These are phyloP conservation scores for Prunus davidiana DNA, from an alignment of 306 rosid species.

Conservation along the genomic window DNA sequence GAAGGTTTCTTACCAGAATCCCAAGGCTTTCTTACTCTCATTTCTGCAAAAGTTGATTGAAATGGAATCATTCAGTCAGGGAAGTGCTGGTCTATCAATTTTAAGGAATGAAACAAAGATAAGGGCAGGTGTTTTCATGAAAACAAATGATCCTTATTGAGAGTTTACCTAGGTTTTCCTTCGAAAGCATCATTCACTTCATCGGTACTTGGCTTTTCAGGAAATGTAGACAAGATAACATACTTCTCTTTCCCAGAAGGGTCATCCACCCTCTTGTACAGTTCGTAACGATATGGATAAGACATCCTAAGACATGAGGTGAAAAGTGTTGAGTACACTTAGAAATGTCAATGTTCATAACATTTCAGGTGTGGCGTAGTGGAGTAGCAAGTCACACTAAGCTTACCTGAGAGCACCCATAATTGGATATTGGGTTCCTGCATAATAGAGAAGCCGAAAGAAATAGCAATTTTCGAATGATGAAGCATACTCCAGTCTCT, in stretches of 20 bases:
- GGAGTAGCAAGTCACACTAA: not conserved
- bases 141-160: not conserved
- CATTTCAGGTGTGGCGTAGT: not conserved
- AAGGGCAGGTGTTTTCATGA: not conserved
- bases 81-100: not conserved
- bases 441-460: constrained; percentile 91
- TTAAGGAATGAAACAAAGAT: constrained; percentile 1
- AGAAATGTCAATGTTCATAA: not conserved
- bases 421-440: constrained; percentile 93
- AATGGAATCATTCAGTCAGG: constrained; percentile 22
- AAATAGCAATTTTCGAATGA: constrained; percentile 79
- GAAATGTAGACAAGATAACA: constrained; percentile 52
- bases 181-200: constrained; percentile 66
- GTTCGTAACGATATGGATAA: constrained; percentile 64
- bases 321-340: not conserved
- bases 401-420: constrained; percentile 87
- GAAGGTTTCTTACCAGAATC: constrained; percentile 61
- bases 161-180: constrained; percentile 67
- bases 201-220: constrained; percentile 56
- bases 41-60: constrained; percentile 37
- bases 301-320: constrained; percentile 43
- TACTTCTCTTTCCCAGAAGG: constrained; percentile 67
- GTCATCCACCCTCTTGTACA: constrained; percentile 87
- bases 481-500: constrained; percentile 85
- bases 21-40: constrained; percentile 45